A percentile compares a stretch with the other conserved stretches of the same genome.
These are phyloP conservation scores for Leptographium radiaticola DNA, from an alignment of 2,329 filamentous ascomycete species.

Conservation along the genomic window DNA sequence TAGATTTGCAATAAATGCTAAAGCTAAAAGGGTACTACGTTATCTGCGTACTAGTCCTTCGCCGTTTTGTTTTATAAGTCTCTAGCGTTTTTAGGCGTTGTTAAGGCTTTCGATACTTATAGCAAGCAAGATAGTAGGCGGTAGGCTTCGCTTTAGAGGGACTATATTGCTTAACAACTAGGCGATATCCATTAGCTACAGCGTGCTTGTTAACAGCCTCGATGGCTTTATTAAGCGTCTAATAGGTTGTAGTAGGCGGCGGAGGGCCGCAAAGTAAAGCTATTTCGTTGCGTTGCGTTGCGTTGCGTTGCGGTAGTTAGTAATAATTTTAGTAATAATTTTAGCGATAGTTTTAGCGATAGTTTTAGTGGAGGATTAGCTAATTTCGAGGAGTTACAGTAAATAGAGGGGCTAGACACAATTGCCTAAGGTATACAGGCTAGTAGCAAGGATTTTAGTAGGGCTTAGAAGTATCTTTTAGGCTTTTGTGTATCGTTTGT, in stretches of 20 bases:
- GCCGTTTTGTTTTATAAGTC: background rate
- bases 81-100: background rate
- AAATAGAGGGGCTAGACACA: too few relatives aligned
- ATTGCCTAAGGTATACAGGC: too few relatives aligned
- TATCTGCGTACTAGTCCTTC: background rate
- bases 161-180: background rate
- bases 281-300: background rate
- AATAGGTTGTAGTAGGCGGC: background rate
- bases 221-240: background rate
- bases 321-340: too few relatives aligned
- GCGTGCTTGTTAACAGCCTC: background rate
- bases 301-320: background rate
- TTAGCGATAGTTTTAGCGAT: too few relatives aligned
- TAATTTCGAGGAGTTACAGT: too few relatives aligned
- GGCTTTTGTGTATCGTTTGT: too few relatives aligned
- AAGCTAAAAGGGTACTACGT: background rate
- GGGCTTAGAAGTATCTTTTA: too few relatives aligned
- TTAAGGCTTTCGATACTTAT: background rate
- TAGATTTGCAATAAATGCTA: background rate
- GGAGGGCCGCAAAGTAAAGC: background rate
- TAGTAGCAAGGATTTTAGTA: too few relatives aligned
- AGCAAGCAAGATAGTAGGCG: background rate
- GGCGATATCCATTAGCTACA: background rate
- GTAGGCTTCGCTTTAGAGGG: background rate
- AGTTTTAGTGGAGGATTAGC: too few relatives aligned